Conservation (phyloP, 495 filamentous ascomycete genomes). For the Hypoxylon rickii region DNA sequence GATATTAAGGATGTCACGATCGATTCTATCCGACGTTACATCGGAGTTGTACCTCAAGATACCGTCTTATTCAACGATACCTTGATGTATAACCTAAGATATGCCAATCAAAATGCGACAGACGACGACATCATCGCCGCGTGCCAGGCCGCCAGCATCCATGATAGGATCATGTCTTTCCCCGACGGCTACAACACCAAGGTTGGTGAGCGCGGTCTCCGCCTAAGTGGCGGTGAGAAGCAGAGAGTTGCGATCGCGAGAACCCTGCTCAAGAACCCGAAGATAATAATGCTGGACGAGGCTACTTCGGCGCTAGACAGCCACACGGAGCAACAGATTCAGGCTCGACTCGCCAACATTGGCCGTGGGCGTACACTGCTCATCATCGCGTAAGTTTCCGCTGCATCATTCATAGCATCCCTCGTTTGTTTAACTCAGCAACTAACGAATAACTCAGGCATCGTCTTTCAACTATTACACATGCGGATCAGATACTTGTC, state of each 20-base stretch:
- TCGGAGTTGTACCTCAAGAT: constrained; percentile 96
- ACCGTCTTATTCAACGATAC: constrained; percentile 97
- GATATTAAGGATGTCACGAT: constrained; percentile 88
- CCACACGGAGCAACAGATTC: constrained; percentile 95
- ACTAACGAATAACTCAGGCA: constrained; percentile 57
- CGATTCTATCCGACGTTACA: constrained; percentile 85
- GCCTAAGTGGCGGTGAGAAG: constrained; percentile 93
- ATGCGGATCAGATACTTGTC: constrained; percentile 94
- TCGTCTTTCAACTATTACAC: constrained; percentile 90
- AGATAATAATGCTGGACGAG: constrained; percentile 95
- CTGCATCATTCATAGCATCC: not conserved
- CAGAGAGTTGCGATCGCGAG: constrained; percentile 96
- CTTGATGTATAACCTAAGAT: constrained; percentile 94
- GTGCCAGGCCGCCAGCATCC: constrained; percentile 89
- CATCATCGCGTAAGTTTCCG: constrained; percentile 59
- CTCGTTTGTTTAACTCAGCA: not conserved
- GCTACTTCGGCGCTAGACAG: constrained; percentile 95
- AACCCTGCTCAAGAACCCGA: constrained; percentile 93
- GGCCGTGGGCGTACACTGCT: constrained; percentile 80
- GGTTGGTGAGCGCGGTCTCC: constrained; percentile 91
- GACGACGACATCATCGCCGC: constrained; percentile 90
- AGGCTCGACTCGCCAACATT: constrained; percentile 78
- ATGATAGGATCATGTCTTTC: constrained; percentile 92
- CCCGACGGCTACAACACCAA: constrained; percentile 90
- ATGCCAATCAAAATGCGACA: constrained; percentile 83